Evolutionary conservation across 2,329 filamentous ascomycete genomes (phyloP).

Genomic region (Emergomyces africanus): DNA sequence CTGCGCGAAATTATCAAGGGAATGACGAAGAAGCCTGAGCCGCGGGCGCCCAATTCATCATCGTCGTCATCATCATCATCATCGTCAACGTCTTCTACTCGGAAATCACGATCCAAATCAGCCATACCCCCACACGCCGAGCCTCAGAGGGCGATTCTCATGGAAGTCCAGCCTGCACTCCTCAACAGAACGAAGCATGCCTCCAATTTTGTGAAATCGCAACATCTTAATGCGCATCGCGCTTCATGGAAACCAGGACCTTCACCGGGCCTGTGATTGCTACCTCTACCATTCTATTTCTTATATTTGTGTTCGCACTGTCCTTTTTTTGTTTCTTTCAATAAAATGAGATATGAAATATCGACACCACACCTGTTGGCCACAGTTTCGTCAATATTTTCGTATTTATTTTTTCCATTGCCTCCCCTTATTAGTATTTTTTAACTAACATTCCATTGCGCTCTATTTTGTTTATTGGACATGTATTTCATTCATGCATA

Average conservation of each 20-base stretch:
- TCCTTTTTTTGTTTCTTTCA: background rate
- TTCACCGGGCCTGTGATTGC: constrained; percentile 5
- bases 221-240: constrained; percentile 6
- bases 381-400: background rate
- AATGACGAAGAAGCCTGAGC: constrained; percentile 23
- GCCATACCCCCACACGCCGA: constrained; percentile 23
- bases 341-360: background rate
- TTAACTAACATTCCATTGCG: background rate
- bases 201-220: constrained; percentile 1
- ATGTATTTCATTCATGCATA: background rate
- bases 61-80: background rate
- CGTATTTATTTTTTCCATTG: background rate
- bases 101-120: constrained; percentile 14
- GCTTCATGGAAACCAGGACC: constrained; percentile 9
- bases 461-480: background rate
- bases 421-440: background rate
- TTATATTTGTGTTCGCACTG: background rate
- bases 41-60: constrained; percentile 10
- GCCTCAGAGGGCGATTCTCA: constrained; percentile 32
- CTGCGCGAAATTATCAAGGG: constrained; percentile 59
- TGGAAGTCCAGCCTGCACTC: constrained; percentile 29
- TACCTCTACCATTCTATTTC: background rate
- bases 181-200: constrained; percentile 15
- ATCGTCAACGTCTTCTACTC: constrained; percentile 3
- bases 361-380: background rate